Percentiles rank a stretch among this genome's conserved stretches.
These are phyloP conservation scores for Trichocladium uniseriatum DNA, from an alignment of 495 filamentous ascomycete species.

Conservation along the genomic window DNA sequence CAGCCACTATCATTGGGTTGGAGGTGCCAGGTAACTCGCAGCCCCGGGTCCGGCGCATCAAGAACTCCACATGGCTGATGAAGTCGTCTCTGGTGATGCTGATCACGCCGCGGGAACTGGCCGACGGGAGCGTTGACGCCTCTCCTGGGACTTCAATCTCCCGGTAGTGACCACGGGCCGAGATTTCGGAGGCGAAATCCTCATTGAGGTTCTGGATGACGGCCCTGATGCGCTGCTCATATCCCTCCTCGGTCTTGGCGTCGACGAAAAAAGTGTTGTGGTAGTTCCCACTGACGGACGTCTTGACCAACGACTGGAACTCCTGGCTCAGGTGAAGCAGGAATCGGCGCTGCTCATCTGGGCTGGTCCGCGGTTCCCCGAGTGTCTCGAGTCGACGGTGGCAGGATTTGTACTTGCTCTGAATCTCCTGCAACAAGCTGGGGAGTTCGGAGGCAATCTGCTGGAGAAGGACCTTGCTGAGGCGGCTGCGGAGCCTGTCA, in stretches of 20 bases:
- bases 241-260: slow-evolving; percentile 27
- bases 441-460: slow-evolving; percentile 53
- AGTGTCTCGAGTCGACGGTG: slow-evolving; percentile 33
- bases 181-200: slow-evolving; percentile 47
- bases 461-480: slow-evolving; percentile 48
- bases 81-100: slow-evolving; percentile 20
- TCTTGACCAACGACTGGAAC: slow-evolving; percentile 42
- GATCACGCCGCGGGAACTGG: not conserved
- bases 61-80: slow-evolving; percentile 23
- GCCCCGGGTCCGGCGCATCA: slow-evolving; percentile 28
- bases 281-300: slow-evolving; percentile 49
- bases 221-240: slow-evolving; percentile 49
- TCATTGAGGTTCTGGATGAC: slow-evolving; percentile 48
- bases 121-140: not conserved
- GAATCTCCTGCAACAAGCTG: slow-evolving; percentile 48
- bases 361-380: slow-evolving; percentile 39
- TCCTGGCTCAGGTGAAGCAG: slow-evolving; percentile 43
- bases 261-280: slow-evolving; percentile 46
- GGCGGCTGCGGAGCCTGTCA: slow-evolving; percentile 35
- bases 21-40: slow-evolving; percentile 40
- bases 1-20: slow-evolving; percentile 37
- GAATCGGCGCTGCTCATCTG: slow-evolving; percentile 43
- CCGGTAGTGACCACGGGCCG: slow-evolving; percentile 34
- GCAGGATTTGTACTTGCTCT: slow-evolving; percentile 29
- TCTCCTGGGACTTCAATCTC: slow-evolving; percentile 20